Evolutionary conservation across 2,329 filamentous ascomycete genomes (phyloP).

Genomic region (Gaeumannomyces tritici): DNA sequence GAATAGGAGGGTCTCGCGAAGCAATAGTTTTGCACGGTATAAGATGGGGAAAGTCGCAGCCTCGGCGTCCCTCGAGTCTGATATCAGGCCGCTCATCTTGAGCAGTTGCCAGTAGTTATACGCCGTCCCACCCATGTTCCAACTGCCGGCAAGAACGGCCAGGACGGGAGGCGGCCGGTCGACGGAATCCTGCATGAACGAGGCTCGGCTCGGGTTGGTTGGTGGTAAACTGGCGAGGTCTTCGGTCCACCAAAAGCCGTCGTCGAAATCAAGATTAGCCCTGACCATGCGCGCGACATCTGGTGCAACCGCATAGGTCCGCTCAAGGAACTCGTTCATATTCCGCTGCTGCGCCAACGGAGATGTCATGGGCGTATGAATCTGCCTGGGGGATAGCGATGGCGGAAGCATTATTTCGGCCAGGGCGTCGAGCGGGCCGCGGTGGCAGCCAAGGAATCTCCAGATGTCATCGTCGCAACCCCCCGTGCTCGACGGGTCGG

Average conservation of each 20-base stretch:
- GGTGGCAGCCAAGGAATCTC: slow-evolving; percentile 40
- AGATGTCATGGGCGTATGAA: slow-evolving; percentile 39
- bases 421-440: slow-evolving; percentile 35
- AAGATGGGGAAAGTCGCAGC: slow-evolving; percentile 38
- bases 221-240: slow-evolving; percentile 32
- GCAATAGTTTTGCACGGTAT: slow-evolving; percentile 43
- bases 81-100: slow-evolving; percentile 38
- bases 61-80: slow-evolving; percentile 37
- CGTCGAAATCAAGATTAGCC: slow-evolving; percentile 39
- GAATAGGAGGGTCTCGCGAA: slow-evolving; percentile 45
- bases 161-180: slow-evolving; percentile 38
- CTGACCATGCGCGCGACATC: slow-evolving; percentile 30
- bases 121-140: slow-evolving; percentile 36
- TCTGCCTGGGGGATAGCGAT: slow-evolving; percentile 8
- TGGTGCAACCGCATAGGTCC: slow-evolving; percentile 31
- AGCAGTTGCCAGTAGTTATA: slow-evolving; percentile 45
- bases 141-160: slow-evolving; percentile 38
- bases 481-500: slow-evolving; percentile 23
- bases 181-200: slow-evolving; percentile 26
- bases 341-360: slow-evolving; percentile 36
- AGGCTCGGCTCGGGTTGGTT: slow-evolving; percentile 25
- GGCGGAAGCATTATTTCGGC: slow-evolving; percentile 37
- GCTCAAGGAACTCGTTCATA: slow-evolving; percentile 42
- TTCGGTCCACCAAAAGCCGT: slow-evolving; percentile 50
- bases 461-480: slow-evolving; percentile 32